phyloP scores from a whole-genome alignment of 2,329 filamentous ascomycete species.

The Alternaria sp. region DNA sequence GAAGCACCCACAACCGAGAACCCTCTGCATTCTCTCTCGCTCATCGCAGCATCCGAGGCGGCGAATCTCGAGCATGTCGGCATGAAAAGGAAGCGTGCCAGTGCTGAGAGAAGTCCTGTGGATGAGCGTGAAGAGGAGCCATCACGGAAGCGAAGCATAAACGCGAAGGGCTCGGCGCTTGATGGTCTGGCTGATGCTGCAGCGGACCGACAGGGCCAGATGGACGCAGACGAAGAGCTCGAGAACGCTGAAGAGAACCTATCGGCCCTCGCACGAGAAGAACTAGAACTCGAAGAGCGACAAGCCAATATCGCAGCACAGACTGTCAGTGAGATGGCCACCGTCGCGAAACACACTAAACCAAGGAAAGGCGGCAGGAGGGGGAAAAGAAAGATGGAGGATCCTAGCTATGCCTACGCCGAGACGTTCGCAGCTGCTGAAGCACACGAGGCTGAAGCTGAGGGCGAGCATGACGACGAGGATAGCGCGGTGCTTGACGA shows the following conservation, averaged over 20 bases:
- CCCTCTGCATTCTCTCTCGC: conserved; percentile 43
- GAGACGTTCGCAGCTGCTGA: conserved; percentile 67
- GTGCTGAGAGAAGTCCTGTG: conserved; percentile 50
- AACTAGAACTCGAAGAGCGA: conserved; percentile 45
- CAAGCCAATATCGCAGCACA: conserved; percentile 46
- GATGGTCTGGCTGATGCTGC: conserved; percentile 43
- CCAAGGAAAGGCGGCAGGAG: conserved; percentile 48
- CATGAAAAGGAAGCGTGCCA: conserved; percentile 58
- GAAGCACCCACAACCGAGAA: conserved; percentile 31
- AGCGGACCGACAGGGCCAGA: conserved; percentile 38
- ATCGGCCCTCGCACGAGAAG: conserved; percentile 42
- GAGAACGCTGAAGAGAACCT: conserved; percentile 54
- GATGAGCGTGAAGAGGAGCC: conserved; percentile 47
- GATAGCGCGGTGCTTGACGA: conserved; percentile 48
- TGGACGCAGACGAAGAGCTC: conserved; percentile 60
- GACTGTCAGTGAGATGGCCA: conserved; percentile 43
- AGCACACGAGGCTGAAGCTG: conserved; percentile 65
- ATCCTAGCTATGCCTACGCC: conserved; percentile 30
- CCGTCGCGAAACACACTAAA: conserved; percentile 48
- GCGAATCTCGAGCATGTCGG: conserved; percentile 41
- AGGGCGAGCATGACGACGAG: conserved; percentile 58
- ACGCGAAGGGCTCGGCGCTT: conserved; percentile 30
- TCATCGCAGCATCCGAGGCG: conserved; percentile 43
- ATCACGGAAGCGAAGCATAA: conserved; percentile 49
- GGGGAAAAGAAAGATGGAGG: conserved; percentile 64